phyloP scores from a whole-genome alignment of 805 yeast genomes.

The Blastobotrys americana region DNA sequence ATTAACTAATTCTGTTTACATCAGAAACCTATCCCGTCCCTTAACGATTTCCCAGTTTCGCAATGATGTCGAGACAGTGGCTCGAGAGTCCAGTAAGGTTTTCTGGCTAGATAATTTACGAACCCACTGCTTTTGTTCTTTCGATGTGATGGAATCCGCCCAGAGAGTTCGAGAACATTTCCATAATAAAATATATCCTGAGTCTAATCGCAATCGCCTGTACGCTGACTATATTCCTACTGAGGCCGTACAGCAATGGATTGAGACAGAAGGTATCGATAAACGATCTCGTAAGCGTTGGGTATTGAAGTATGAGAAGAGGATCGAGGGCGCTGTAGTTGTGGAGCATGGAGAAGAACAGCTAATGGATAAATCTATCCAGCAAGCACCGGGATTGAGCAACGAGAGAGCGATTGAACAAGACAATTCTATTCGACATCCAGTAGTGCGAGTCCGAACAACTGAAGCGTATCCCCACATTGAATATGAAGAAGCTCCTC shows the following conservation, averaged over 20 bases:
- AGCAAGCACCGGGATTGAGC: neutral
- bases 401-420: no score
- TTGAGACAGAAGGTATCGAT: neutral
- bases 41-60: neutral
- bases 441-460: neutral
- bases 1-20: neutral
- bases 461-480: neutral
- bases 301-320: neutral
- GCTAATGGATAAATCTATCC: neutral
- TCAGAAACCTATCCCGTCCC: slow-evolving; percentile 1
- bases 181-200: slow-evolving; percentile 1
- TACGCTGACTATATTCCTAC: neutral
- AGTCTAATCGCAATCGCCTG: neutral
- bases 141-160: neutral
- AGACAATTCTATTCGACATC: no score
- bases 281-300: neutral
- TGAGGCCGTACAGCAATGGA: neutral
- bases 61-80: neutral
- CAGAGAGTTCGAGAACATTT: neutral
- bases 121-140: slow-evolving; percentile 1
- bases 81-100: neutral
- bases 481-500: neutral
- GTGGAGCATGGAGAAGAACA: neutral
- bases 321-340: neutral
- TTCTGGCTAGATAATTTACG: slow-evolving; percentile 4